Evolutionary conservation across 805 yeast species (phyloP).

Genomic region (Schwanniomyces polymorphus): DNA sequence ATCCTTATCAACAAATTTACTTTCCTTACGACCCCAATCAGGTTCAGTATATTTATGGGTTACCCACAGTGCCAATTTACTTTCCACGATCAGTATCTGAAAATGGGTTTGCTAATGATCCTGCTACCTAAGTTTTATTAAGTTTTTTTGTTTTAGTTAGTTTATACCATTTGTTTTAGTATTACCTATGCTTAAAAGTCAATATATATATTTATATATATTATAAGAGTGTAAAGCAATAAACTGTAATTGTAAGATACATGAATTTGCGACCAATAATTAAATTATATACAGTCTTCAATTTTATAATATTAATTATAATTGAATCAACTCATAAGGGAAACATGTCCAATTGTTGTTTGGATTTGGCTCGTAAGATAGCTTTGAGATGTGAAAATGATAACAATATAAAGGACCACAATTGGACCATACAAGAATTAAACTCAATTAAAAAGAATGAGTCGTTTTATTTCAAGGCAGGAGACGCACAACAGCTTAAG

Average conservation of each 20-base stretch:
- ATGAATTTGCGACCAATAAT: not conserved
- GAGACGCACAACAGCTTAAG: constrained; percentile 4
- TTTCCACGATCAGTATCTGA: constrained; percentile 2
- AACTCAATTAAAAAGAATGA: not conserved
- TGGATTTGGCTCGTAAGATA: not conserved
- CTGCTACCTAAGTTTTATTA: not conserved
- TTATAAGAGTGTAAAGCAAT: not conserved
- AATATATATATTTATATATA: not conserved
- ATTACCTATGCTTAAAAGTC: not conserved
- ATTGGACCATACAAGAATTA: not conserved
- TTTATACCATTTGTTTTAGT: not conserved
- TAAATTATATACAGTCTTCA: not conserved
- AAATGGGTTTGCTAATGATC: not conserved
- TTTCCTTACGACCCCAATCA: constrained; percentile 18
- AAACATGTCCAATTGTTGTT: not conserved
- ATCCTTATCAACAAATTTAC: constrained; percentile 26
- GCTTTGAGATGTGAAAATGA: not conserved
- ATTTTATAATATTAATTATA: not conserved
- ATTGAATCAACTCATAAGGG: not conserved
- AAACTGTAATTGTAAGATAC: not conserved
- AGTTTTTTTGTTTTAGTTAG: not conserved
- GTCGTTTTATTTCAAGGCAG: not conserved
- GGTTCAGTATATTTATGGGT: constrained; percentile 4
- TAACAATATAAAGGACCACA: not conserved
- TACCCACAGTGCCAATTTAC: constrained; percentile 13